Evolutionary conservation across 73 alveolate species (phyloP), one percentile per base, ranked within the genome.

Genomic region (Paramecium tetraurelia): DNA sequence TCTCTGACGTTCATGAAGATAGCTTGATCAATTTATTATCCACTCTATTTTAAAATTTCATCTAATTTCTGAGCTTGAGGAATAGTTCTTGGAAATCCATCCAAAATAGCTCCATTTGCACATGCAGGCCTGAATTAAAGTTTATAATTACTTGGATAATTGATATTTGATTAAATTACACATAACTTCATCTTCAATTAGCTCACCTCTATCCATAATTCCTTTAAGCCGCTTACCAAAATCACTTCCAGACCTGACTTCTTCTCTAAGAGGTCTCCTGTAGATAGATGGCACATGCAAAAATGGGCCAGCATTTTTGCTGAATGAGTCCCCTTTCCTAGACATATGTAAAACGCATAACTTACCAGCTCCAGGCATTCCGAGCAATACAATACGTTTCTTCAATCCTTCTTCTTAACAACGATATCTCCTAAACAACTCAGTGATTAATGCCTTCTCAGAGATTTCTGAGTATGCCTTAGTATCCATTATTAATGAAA

Each of bases 201-300:
- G 92, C n/a, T 94, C 96, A 63, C 98, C 98, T 86, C 93, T 92
- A 31, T 95, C 97, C 98, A 95, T 95, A 72, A 95, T 93, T 6
- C 94, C 96, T 77, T 94, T 94, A 24, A 96, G 96, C 40, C 94
- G 40, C 86, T 95, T 94, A 33, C 98, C 98, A 35, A 95, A 46
- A 20, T 90, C 97, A 75, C 97, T 94, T 10, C 98, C 98, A 38
- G 93, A 75, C 6, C 96, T 92, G 29, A 95, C 96, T 44, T 96
- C 98, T 69, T 93, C 95, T 70, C 98, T 93, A 22, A 95, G 86
- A 95, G 58, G 88, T 95, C 98, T 80, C 98, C 98, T 53, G 98
- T 95, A 59, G 98, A 95, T 40, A 94, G 53, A 87, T 95, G 96
- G 58, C 93, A 86, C 85, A 86, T 63, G 40, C 93, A 86, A 35